Evolutionary conservation across 164 flowering plant species (phyloP).

Genomic region (Chimonanthus salicifolius): DNA sequence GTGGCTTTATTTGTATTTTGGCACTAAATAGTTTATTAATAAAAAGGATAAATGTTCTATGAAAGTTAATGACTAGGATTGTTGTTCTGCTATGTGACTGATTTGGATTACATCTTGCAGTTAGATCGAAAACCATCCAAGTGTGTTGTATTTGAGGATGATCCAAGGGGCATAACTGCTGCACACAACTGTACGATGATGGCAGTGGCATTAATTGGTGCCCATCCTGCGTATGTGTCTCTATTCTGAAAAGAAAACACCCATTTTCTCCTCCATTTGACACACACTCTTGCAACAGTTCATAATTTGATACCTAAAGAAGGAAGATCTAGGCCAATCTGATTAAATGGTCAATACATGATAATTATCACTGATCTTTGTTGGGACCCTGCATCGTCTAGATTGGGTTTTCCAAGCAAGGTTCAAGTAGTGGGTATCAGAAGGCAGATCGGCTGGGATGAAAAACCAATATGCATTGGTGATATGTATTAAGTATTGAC

Average conservation of each 20-base stretch:
- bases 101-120: conserved; percentile 34
- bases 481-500: too few species aligned
- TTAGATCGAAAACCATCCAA: conserved; percentile 93
- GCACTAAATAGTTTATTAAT: too few species aligned
- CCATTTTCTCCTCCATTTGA: neutral
- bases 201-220: conserved; percentile 91
- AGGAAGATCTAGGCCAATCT: neutral
- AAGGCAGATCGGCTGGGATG: too few species aligned
- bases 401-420: too few species aligned
- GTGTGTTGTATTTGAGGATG: conserved; percentile 97
- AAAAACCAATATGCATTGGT: too few species aligned
- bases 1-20: too few species aligned
- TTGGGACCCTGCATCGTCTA: too few species aligned
- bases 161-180: conserved; percentile 85
- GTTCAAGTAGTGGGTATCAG: too few species aligned
- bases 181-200: conserved; percentile 99
- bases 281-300: neutral
- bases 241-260: neutral
- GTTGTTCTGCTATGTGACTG: neutral
- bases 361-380: too few species aligned
- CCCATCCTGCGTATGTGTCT: conserved; percentile 80
- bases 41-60: too few species aligned
- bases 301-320: neutral
- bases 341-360: neutral
- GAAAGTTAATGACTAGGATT: neutral